These are phyloP conservation scores for Penicillium verhagenii DNA, from an alignment of 495 filamentous ascomycete species.

Conservation along the genomic window DNA sequence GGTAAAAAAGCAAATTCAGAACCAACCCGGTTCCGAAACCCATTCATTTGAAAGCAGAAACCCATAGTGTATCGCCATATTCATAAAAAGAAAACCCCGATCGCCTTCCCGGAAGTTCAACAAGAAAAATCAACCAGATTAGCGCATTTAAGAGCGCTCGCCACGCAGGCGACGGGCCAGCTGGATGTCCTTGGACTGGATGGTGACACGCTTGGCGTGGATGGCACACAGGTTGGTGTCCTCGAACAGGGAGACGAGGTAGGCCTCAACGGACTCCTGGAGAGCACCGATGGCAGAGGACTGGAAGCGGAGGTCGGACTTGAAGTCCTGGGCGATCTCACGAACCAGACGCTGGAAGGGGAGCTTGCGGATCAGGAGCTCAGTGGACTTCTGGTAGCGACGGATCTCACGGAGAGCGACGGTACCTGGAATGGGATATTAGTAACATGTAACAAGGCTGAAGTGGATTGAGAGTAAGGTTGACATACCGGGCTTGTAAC, in stretches of 20 bases:
- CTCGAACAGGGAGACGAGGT: constrained; percentile 99
- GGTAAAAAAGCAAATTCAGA: constrained; percentile 32
- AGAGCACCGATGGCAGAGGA: constrained; percentile 99
- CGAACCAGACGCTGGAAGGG: constrained; percentile 99
- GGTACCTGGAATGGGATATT: constrained; percentile 61
- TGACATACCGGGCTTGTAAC: constrained; percentile 94
- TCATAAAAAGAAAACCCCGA: constrained; percentile 49
- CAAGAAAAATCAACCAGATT: constrained; percentile 29
- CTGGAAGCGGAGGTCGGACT: constrained; percentile 99
- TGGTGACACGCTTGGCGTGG: constrained; percentile 99
- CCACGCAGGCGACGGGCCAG: constrained; percentile 94
- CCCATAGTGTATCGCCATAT: constrained; percentile 51
- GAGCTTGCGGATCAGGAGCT: constrained; percentile 99
- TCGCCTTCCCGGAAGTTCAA: constrained; percentile 48
- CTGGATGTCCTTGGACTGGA: constrained; percentile 96
- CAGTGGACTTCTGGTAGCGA: constrained; percentile 99
- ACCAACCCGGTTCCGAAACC: constrained; percentile 45
- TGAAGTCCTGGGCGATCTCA: constrained; percentile 99
- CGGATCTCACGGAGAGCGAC: constrained; percentile 99
- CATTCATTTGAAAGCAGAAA: constrained; percentile 48
- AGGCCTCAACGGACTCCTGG: constrained; percentile 99
- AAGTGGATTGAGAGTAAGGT: neutral
- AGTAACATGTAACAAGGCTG: constrained; percentile 20
- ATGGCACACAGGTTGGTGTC: constrained; percentile 99
- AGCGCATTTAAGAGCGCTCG: constrained; percentile 70